Conservation (phyloP, 2,329 filamentous ascomycete species). For the Talaromyces marneffei region DNA sequence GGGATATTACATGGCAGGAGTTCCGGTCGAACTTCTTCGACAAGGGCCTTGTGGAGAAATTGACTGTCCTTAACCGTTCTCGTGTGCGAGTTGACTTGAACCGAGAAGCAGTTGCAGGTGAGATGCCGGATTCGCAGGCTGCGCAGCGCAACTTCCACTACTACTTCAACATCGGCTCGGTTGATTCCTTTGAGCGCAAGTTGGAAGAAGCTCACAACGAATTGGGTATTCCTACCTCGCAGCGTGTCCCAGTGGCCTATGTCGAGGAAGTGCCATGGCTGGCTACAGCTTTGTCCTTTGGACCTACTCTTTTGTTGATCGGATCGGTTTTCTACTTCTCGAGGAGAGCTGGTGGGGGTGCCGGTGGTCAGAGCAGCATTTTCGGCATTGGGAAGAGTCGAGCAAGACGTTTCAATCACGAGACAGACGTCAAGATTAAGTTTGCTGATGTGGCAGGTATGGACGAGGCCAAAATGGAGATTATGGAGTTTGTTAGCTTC, state of each 20-base stretch:
- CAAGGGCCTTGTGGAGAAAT: constrained; percentile 90
- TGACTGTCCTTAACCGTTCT: constrained; percentile 71
- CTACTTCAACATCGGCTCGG: constrained; percentile 91
- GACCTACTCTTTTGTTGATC: constrained; percentile 79
- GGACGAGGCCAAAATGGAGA: constrained; percentile 96
- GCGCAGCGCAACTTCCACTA: constrained; percentile 68
- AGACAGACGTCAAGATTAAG: constrained; percentile 93
- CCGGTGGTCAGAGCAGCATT: constrained; percentile 65
- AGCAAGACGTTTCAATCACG: constrained; percentile 96
- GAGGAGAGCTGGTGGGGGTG: constrained; percentile 64
- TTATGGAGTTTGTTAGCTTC: constrained; percentile 99
- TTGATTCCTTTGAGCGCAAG: constrained; percentile 85
- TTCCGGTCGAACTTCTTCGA: constrained; percentile 89
- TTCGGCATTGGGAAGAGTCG: constrained; percentile 95
- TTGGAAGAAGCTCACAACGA: constrained; percentile 84
- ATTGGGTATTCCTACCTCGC: constrained; percentile 74
- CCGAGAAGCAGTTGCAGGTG: constrained; percentile 62
- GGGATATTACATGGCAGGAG: constrained; percentile 97
- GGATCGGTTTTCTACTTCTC: constrained; percentile 76
- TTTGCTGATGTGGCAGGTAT: constrained; percentile 95
- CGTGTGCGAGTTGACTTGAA: constrained; percentile 76
- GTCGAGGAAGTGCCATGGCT: constrained; percentile 66
- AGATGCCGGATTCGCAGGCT: constrained; percentile 71
- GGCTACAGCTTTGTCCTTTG: constrained; percentile 72
- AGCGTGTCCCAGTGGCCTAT: constrained; percentile 91